Conservation (phyloP, 2,329 filamentous ascomycete species). For the Fusarium beomiforme region DNA sequence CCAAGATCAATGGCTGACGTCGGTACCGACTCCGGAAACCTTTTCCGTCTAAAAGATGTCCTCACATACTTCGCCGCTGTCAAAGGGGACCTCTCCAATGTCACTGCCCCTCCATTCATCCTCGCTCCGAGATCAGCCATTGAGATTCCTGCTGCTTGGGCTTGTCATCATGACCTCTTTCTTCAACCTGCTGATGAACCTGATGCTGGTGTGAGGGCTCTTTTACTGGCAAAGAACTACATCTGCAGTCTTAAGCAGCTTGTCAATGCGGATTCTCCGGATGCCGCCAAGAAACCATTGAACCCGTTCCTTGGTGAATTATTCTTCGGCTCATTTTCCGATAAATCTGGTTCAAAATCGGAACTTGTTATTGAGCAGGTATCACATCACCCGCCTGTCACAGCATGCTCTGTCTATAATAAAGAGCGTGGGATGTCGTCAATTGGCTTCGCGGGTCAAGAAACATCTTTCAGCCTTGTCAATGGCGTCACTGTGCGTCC, state of each 20-base stretch:
- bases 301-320: slow-evolving; percentile 64
- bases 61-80: slow-evolving; percentile 39
- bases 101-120: slow-evolving; percentile 62
- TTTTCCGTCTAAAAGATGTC: slow-evolving; percentile 7
- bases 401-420: slow-evolving; percentile 46
- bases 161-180: slow-evolving; percentile 33
- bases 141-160: slow-evolving; percentile 62
- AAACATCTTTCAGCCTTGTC: slow-evolving; percentile 17
- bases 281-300: slow-evolving; percentile 56
- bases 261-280: slow-evolving; percentile 2
- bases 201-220: slow-evolving; percentile 10
- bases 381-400: slow-evolving; percentile 63
- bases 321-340: slow-evolving; percentile 54
- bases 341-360: slow-evolving; percentile 38
- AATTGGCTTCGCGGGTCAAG: slow-evolving; percentile 4
- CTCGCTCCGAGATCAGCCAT: slow-evolving; percentile 60
- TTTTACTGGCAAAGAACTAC: slow-evolving; percentile 14
- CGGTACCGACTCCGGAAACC: slow-evolving; percentile 10
- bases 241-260: slow-evolving; percentile 16
- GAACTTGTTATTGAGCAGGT: slow-evolving; percentile 58
- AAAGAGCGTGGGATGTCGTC: slow-evolving; percentile 19
- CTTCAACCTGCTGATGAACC: slow-evolving; percentile 17
- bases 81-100: slow-evolving; percentile 62
- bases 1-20: slow-evolving; percentile 12
- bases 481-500: slow-evolving; percentile 11